A percentile compares a stretch with the other conserved stretches of the same genome.
phyloP scores from a whole-genome alignment of 257 asterid genomes.

The Solanum sejunctum region DNA sequence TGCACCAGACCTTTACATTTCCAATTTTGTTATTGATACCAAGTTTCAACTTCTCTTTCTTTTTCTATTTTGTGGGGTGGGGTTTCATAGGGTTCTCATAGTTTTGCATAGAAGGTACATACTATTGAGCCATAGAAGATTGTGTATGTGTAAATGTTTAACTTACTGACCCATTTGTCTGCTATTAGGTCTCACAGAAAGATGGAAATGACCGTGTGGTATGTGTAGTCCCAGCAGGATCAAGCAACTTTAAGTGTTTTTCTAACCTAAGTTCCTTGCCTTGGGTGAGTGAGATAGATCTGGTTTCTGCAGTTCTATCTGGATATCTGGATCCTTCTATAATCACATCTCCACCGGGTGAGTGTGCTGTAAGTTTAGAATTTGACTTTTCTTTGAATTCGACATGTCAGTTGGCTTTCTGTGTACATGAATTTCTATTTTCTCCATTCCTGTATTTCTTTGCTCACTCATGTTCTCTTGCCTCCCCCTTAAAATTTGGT shows the following conservation, averaged over 20 bases:
- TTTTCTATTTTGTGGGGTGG: not conserved
- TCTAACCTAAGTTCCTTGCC: slow-evolving; percentile 30
- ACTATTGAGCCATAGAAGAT: not conserved
- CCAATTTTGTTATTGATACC: not conserved
- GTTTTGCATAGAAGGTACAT: not conserved
- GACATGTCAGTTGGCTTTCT: not conserved
- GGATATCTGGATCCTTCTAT: slow-evolving; percentile 66
- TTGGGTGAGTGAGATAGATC: slow-evolving; percentile 59
- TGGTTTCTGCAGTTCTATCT: slow-evolving; percentile 58
- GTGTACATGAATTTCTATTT: not conserved
- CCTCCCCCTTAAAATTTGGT: not conserved
- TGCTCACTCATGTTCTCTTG: not conserved
- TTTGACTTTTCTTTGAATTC: not conserved
- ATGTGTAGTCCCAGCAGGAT: slow-evolving; percentile 52
- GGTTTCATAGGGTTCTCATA: not conserved
- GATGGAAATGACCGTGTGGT: slow-evolving; percentile 28
- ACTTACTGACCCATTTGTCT: not conserved
- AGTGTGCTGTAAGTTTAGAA: slow-evolving; percentile 1
- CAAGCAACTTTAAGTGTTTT: slow-evolving; percentile 14
- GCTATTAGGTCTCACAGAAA: slow-evolving; percentile 34
- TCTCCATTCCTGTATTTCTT: not conserved
- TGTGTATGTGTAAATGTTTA: not conserved
- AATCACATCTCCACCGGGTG: slow-evolving; percentile 64
- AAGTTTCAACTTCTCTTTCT: not conserved
- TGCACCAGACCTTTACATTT: not conserved